Percentiles rank a stretch among this genome's conserved stretches.
Conservation (phyloP, 2,329 filamentous ascomycete species). For the Penicillium sp. region DNA sequence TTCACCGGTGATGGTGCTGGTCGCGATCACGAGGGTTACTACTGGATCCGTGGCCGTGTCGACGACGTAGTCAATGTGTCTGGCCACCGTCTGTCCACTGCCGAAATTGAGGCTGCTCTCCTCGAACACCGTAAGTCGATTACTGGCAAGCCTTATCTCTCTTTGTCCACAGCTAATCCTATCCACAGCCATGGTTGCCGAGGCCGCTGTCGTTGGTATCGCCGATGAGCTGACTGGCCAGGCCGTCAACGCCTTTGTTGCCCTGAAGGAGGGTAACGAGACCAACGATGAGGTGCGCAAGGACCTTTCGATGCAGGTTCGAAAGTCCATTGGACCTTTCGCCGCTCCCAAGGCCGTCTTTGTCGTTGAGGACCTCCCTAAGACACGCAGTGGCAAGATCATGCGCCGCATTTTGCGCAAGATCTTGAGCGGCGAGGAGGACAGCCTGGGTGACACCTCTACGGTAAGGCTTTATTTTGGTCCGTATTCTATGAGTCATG, state of each 20-base stretch:
- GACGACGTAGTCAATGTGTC: conserved; percentile 99
- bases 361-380: conserved; percentile 90
- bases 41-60: conserved; percentile 98
- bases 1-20: conserved; percentile 79
- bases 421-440: conserved; percentile 95
- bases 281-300: conserved; percentile 81
- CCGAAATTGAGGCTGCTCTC: conserved; percentile 95
- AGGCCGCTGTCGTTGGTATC: conserved; percentile 94
- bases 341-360: conserved; percentile 93
- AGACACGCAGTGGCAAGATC: conserved; percentile 98
- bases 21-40: conserved; percentile 96
- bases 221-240: conserved; percentile 93
- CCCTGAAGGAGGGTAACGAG: conserved; percentile 84
- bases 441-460: conserved; percentile 89
- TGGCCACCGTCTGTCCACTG: conserved; percentile 92
- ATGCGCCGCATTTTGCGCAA: conserved; percentile 97
- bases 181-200: conserved; percentile 65
- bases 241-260: conserved; percentile 94
- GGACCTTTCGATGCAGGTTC: conserved; percentile 90
- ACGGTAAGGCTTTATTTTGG: conserved; percentile 66
- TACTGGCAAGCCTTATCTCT: background rate
- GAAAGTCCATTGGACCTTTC: conserved; percentile 96
- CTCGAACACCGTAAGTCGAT: conserved; percentile 74
- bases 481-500: background rate
- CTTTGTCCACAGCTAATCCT: conserved; percentile 20